A percentile compares a stretch with the other conserved stretches of the same genome.
phyloP scores from a whole-genome alignment of 176 grass and related monocot species.

The Juncus inflexus region DNA sequence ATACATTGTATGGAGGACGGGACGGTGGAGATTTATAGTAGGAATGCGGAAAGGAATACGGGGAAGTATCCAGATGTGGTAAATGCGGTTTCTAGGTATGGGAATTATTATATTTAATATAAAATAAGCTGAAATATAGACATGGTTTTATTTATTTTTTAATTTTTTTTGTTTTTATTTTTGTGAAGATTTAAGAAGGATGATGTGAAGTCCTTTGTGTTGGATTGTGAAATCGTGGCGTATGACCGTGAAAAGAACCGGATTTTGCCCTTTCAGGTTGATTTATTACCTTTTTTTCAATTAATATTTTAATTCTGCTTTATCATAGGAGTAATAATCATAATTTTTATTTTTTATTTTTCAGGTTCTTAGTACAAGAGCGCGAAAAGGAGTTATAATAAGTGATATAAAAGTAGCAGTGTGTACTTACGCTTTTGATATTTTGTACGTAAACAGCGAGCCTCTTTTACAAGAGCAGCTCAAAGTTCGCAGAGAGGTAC shows the following conservation, averaged over 20 bases:
- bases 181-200: constrained; percentile 77
- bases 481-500: constrained; percentile 89
- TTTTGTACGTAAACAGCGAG: constrained; percentile 82
- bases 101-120: not conserved
- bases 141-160: not conserved
- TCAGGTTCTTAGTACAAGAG: constrained; percentile 90
- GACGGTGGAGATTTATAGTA: constrained; percentile 88
- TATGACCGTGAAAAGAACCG: constrained; percentile 78
- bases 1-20: constrained; percentile 99
- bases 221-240: constrained; percentile 97
- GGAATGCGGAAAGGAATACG: constrained; percentile 96
- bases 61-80: constrained; percentile 98
- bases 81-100: constrained; percentile 78
- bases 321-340: not conserved
- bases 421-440: constrained; percentile 96
- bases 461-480: constrained; percentile 92
- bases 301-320: not conserved
- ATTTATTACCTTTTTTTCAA: too few relatives aligned
- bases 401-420: constrained; percentile 97
- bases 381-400: constrained; percentile 88
- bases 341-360: constrained; percentile 22
- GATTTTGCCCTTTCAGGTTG: constrained; percentile 97
- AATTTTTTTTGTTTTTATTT: constrained; percentile 19
- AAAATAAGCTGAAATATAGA: too few relatives aligned
- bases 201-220: constrained; percentile 80